Base-by-base conservation (phyloP, 2,329 filamentous ascomycete species). In the Fusarium sp. region DNA sequence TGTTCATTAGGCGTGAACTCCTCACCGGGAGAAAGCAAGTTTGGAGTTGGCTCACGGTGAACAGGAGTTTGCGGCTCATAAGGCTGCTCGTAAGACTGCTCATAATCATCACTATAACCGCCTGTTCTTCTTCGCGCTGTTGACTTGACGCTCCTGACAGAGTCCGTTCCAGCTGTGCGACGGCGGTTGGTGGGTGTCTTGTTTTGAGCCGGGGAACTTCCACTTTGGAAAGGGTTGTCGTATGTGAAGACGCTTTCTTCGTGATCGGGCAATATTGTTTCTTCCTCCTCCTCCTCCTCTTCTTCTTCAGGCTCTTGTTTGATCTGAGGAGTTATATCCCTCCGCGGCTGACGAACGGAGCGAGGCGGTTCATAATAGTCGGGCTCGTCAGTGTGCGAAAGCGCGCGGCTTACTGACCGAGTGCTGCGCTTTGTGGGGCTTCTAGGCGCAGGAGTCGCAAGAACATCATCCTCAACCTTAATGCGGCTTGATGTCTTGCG, bases 1-100 rank as follows among this genome's bases (percentile, higher is more conserved):
- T 94, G 92, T 76, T 93, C 95, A 67, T 97, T 93, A 0, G 94
- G 92, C 1, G 94, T 97, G 71, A 98, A 99, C 75, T 99, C 96
- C 78, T 98, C 96, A 5, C 92, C 92, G 0, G 90, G 84, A 64
- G 94, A 90, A 8, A 92, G 57, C 13, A 71, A 31, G 7, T 80
- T 80, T 0, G 80, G 79, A 5, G 76, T 77, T 42, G 75, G 72
- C 16, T 77, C 67, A 15, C 77, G 77, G 8, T 67, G 57, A 30
- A 61, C 51, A 34, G 71, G 71, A 36, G 72, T 60, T 3, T 57
- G 64, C 31, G 72, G 50, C 16, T 50, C 82, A 81, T 38, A 83
- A 16, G 53, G 36, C 77, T 42, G 50, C 16, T 50, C 82, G 81
- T 38, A 83, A 16, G 53, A 36, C 78, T 42, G 75, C 2, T 88